A percentile compares a stretch with the other conserved stretches of the same genome.
These are phyloP conservation scores for Leptosphaerulina australis DNA, from an alignment of 2,329 filamentous ascomycete species.

Conservation along the genomic window DNA sequence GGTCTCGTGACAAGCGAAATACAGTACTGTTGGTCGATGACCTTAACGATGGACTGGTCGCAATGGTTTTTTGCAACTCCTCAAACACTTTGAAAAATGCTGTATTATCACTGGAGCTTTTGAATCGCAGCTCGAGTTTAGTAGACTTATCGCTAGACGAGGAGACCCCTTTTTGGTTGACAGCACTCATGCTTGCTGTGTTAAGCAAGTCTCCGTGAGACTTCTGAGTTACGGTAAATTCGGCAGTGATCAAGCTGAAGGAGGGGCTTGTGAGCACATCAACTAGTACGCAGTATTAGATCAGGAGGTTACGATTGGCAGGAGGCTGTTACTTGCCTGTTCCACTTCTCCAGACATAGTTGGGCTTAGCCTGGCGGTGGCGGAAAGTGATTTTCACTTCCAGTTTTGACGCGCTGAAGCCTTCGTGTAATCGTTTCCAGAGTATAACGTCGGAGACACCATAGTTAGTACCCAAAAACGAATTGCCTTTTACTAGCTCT, in stretches of 20 bases:
- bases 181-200: conserved; percentile 5
- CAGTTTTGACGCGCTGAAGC: background rate
- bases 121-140: background rate
- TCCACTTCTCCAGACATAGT: conserved; percentile 15
- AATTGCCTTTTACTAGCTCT: background rate
- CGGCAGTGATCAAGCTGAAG: conserved; percentile 1
- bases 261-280: background rate
- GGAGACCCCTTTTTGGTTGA: no score
- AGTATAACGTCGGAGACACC: conserved; percentile 18
- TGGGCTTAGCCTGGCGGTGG: background rate
- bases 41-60: no score
- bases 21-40: no score
- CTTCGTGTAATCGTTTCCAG: conserved; percentile 11
- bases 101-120: background rate
- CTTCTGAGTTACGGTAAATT: background rate
- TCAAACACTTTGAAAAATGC: no score
- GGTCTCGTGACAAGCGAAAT: no score
- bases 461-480: conserved; percentile 8
- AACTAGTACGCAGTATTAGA: no score
- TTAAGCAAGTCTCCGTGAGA: conserved; percentile 3
- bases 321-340: conserved; percentile 14
- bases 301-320: no score
- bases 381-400: conserved; percentile 13
- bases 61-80: no score
- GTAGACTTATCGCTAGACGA: background rate